Base-by-base conservation (phyloP, 371 early-diverging fungal species). In the Mucor sp. region DNA sequence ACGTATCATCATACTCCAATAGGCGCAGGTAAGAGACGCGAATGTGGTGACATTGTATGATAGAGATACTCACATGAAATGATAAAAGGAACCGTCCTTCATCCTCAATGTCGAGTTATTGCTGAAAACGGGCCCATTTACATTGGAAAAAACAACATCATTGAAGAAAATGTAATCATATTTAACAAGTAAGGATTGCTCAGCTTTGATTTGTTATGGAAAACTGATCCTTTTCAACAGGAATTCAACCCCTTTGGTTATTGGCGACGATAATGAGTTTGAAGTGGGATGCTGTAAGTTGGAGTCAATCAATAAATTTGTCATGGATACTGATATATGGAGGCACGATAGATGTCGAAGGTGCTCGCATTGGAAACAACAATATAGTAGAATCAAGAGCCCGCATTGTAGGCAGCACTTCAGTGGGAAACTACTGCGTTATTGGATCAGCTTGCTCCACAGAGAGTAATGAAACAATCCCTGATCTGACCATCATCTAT, bases 191-290 rank as follows among this genome's bases (percentile, higher is more conserved):
- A 85, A 64, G 19, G 14, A 53, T 5, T 15, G 28, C 4, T 27
- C 1, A 25, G 12, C 6, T 33, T 25, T 37, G 48, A 39, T 28
- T 27, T 33, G 23, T 27, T 21, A 19, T 2, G 12, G 27, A 65
- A 19, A 11, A 4, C 9, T 25, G 9, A 39, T 7, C 23, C 6
- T 3, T 28, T 27, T 37, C 9, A 12, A 28, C 55, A 83, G 83
- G 58, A 81, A 80, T 41, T 58, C 74, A 5, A 69, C 77, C 15
- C 84, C 89, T 8, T 74, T 91, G 63, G 80, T 87, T 56, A 91
- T 93, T 70, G 93, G 93, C 1, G 88, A 91, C 63, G 85, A 90
- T 43, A 93, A 92, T 63, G 84, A 90, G 7, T 91, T 93, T 74
- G 91, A 91, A 82, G 92, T 91, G 33, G 90, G 90, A 19, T 87